Percentiles rank a stretch among this genome's conserved stretches.
phyloP scores from a whole-genome alignment of 306 rosid species.

The Lathyrus tuberosus region DNA sequence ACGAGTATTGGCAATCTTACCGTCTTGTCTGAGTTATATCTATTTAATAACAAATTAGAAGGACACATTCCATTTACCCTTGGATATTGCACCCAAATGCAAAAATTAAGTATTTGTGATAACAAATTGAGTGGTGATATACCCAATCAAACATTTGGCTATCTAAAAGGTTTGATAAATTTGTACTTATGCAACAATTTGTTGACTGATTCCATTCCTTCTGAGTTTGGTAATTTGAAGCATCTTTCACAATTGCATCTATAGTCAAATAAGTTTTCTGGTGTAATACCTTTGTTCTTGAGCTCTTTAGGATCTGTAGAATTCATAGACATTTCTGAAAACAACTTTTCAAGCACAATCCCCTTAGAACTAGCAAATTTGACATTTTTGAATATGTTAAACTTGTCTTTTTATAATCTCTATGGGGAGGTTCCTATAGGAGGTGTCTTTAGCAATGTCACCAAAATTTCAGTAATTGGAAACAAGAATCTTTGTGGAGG shows the following conservation, averaged over 20 bases:
- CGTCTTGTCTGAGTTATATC: background rate
- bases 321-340: conserved; percentile 34
- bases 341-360: conserved; percentile 41
- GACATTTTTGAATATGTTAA: background rate
- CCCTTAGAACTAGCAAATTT: conserved; percentile 35
- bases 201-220: conserved; percentile 35
- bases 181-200: conserved; percentile 14
- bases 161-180: background rate
- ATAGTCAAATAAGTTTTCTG: conserved; percentile 9
- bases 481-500: conserved; percentile 50
- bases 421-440: conserved; percentile 46
- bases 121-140: conserved; percentile 32
- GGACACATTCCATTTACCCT: conserved; percentile 39
- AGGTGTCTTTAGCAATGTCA: conserved; percentile 38
- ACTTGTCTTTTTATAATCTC: conserved; percentile 46
- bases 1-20: conserved; percentile 30
- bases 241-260: conserved; percentile 1
- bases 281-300: background rate
- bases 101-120: background rate
- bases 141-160: conserved; percentile 22
- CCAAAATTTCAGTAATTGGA: conserved; percentile 30
- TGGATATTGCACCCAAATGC: conserved; percentile 26
- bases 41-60: background rate
- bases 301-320: too few relatives aligned
- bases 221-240: conserved; percentile 31